Conservation (phyloP, 164 flowering plant genomes). For the Tetracentron sinense region DNA sequence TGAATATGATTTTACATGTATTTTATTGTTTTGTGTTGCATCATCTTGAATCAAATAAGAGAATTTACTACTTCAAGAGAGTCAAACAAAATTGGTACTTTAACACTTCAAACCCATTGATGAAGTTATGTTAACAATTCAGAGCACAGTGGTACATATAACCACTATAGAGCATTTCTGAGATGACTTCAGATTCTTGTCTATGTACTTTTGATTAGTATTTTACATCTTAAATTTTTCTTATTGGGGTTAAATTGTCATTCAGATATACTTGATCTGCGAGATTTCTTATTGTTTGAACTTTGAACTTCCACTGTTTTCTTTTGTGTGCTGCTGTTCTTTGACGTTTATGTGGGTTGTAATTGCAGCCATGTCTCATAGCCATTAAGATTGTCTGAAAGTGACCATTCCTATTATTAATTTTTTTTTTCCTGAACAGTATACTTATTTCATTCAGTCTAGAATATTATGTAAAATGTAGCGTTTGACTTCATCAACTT, state of each 20-base stretch:
- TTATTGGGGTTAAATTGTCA: no score
- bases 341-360: not conserved
- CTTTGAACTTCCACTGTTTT: not conserved
- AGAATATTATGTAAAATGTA: not conserved
- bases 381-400: not conserved
- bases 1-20: not conserved
- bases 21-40: not conserved
- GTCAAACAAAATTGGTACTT: not conserved
- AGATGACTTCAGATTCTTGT: not conserved
- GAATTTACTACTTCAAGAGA: not conserved
- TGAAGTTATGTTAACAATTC: not conserved
- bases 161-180: not conserved
- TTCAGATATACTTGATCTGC: not conserved
- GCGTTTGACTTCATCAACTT: not conserved
- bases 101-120: not conserved
- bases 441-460: not conserved
- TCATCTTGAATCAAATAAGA: not conserved
- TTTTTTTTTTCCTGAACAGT: not conserved
- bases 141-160: not conserved
- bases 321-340: not conserved
- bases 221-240: no score
- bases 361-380: not conserved
- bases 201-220: not conserved
- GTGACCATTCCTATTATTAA: not conserved
- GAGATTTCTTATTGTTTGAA: no score